A percentile compares a stretch with the other conserved stretches of the same genome.
phyloP scores from a whole-genome alignment of 257 asterid genomes.

The Fraxinus pennsylvanica region DNA sequence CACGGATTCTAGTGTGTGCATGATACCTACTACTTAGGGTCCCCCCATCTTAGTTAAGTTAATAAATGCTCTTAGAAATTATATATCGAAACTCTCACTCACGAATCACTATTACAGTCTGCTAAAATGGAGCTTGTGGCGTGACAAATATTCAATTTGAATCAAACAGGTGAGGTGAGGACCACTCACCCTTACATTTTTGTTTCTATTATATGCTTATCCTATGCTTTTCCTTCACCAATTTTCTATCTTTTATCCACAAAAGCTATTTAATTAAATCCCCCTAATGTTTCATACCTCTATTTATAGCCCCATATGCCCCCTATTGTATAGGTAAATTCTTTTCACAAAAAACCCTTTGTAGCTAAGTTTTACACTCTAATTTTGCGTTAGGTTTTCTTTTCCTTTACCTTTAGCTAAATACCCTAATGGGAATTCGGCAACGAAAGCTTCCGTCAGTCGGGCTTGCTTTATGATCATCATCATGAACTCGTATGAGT shows the following conservation, averaged over 20 bases:
- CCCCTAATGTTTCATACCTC: conserved; percentile 23
- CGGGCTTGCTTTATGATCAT: conserved; percentile 5
- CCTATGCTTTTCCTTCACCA: conserved; percentile 31
- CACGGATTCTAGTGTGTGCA: background rate
- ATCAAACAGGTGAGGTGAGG: conserved; percentile 34
- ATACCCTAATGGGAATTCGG: conserved; percentile 8
- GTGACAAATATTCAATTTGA: conserved; percentile 55
- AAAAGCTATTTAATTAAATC: conserved; percentile 2
- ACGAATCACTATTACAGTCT: conserved; percentile 32
- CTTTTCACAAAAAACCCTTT: conserved; percentile 9
- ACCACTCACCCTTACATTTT: conserved; percentile 33
- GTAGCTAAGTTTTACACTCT: background rate
- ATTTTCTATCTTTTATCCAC: conserved; percentile 40
- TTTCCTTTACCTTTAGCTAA: background rate
- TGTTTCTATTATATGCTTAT: conserved; percentile 31
- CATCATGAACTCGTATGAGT: conserved; percentile 33
- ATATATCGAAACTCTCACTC: conserved; percentile 32
- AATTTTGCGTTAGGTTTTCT: background rate
- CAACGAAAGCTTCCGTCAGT: background rate
- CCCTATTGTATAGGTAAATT: conserved; percentile 23
- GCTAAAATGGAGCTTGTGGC: conserved; percentile 38
- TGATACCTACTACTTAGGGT: conserved; percentile 20
- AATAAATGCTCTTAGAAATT: conserved; percentile 36
- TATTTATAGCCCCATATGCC: conserved; percentile 35
- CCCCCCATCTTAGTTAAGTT: conserved; percentile 37